phyloP scores from a whole-genome alignment of 176 grass and related monocot species.

The Metroxylon sagu region DNA sequence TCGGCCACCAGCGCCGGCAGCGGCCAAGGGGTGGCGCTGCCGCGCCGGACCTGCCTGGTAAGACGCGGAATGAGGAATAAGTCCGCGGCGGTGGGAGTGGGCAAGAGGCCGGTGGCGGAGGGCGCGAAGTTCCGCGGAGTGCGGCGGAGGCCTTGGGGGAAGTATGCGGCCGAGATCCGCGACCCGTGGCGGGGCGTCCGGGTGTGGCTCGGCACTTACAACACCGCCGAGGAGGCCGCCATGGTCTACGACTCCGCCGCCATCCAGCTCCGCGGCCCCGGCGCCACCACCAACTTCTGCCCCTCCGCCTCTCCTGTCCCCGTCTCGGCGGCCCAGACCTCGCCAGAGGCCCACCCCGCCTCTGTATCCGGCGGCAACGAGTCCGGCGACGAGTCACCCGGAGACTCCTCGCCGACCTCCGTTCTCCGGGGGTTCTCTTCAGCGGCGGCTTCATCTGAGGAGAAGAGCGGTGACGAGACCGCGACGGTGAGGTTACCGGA shows the following conservation, averaged over 20 bases:
- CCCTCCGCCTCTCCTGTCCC: not conserved
- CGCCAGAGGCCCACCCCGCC: slow-evolving; percentile 1
- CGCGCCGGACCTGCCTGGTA: no score
- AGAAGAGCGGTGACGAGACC: slow-evolving; percentile 14
- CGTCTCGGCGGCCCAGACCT: not conserved
- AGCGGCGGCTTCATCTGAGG: not conserved
- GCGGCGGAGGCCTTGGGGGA: slow-evolving; percentile 71
- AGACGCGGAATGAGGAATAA: slow-evolving; percentile 1
- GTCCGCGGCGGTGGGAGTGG: not conserved
- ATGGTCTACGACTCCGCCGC: slow-evolving; percentile 72
- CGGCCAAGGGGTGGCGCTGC: no score
- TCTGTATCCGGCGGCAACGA: slow-evolving; percentile 35
- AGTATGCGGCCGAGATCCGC: slow-evolving; percentile 83
- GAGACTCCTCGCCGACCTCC: slow-evolving; percentile 66
- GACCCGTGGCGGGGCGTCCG: slow-evolving; percentile 76
- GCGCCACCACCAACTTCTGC: slow-evolving; percentile 51
- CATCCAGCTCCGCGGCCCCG: slow-evolving; percentile 50
- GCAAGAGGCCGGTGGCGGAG: not conserved
- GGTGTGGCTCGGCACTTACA: slow-evolving; percentile 90
- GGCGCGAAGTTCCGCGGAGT: slow-evolving; percentile 78
- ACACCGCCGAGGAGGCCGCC: slow-evolving; percentile 88
- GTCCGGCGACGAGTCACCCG: slow-evolving; percentile 46
- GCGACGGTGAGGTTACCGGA: slow-evolving; percentile 22
- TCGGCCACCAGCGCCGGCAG: not conserved
- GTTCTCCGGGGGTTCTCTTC: slow-evolving; percentile 71